These are phyloP conservation scores for Penicillium macrosclerotiorum DNA, from an alignment of 495 filamentous ascomycete genomes.

Conservation along the genomic window DNA sequence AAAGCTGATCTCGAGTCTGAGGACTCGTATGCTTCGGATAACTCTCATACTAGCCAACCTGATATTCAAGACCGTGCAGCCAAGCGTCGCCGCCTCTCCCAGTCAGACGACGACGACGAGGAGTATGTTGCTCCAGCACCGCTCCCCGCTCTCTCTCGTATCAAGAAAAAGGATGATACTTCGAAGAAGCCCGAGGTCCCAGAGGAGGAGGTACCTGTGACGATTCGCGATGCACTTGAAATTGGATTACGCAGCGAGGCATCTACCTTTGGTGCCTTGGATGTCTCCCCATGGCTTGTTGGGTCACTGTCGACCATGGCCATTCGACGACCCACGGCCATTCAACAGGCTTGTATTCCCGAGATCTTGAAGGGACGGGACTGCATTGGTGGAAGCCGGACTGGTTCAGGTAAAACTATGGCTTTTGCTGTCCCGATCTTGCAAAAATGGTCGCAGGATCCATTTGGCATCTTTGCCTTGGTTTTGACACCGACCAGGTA, in stretches of 20 bases:
- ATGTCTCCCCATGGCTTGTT: constrained; percentile 86
- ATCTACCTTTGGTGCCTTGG: constrained; percentile 70
- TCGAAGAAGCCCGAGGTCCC: constrained; percentile 16
- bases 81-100: constrained; percentile 45
- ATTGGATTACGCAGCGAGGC: constrained; percentile 41
- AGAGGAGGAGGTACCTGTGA: constrained; percentile 35
- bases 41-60: constrained; percentile 20
- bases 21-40: constrained; percentile 22
- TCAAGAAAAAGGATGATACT: constrained; percentile 41
- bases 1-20: constrained; percentile 24
- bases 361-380: constrained; percentile 86
- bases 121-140: constrained; percentile 38
- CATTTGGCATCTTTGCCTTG: constrained; percentile 83
- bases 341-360: constrained; percentile 89
- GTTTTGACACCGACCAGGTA: constrained; percentile 87
- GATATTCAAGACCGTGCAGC: constrained; percentile 32
- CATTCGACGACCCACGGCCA: constrained; percentile 83
- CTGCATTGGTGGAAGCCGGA: constrained; percentile 90
- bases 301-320: constrained; percentile 80
- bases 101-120: constrained; percentile 39
- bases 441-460: constrained; percentile 90
- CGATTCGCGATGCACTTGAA: constrained; percentile 44
- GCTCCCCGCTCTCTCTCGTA: constrained; percentile 43
- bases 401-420: constrained; percentile 98
- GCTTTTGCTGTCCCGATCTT: constrained; percentile 93